A percentile compares a stretch with the other conserved stretches of the same genome.
phyloP scores from a whole-genome alignment of 2,329 filamentous ascomycete species.

The Ophiocordyceps sinensis region DNA sequence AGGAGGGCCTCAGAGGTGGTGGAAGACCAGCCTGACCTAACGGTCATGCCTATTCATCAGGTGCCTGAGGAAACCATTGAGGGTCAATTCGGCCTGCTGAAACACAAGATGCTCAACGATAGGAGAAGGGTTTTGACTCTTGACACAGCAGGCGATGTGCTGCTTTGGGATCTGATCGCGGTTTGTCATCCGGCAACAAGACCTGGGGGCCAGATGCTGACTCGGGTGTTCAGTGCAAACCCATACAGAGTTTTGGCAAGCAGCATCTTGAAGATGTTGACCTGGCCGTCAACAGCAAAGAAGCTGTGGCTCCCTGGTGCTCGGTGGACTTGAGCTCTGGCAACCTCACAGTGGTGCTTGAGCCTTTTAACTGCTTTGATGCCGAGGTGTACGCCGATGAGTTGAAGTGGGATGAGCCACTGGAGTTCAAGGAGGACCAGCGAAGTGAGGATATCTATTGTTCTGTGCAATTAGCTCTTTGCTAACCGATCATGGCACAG shows the following conservation, averaged over 20 bases:
- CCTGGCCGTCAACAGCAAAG: conserved; percentile 69
- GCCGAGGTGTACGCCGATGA: conserved; percentile 96
- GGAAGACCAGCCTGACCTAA: conserved; percentile 13
- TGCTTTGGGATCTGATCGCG: conserved; percentile 86
- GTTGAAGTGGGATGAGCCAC: conserved; percentile 54
- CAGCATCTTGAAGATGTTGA: conserved; percentile 86
- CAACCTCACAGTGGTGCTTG: conserved; percentile 75
- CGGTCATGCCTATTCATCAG: conserved; percentile 47
- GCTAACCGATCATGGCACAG: conserved; percentile 28
- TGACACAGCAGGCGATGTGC: conserved; percentile 87
- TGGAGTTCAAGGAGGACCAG: conserved; percentile 83
- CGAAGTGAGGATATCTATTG: conserved; percentile 47
- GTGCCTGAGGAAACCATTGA: conserved; percentile 73
- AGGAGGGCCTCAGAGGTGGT: conserved; percentile 23
- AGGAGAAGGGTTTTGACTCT: conserved; percentile 76
- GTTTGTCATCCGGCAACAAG: conserved; percentile 23
- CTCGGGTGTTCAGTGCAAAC: conserved; percentile 49
- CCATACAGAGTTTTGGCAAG: conserved; percentile 86
- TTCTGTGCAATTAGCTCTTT: neutral
- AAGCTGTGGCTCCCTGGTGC: conserved; percentile 92
- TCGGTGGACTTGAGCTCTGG: conserved; percentile 88
- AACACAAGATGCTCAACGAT: conserved; percentile 84
- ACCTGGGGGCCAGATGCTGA: neutral
- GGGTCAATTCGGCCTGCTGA: conserved; percentile 88
- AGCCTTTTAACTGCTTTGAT: conserved; percentile 94